Evolutionary conservation across 768 basidiomycete genomes (phyloP).

Genomic region (Termitomyces sp.): DNA sequence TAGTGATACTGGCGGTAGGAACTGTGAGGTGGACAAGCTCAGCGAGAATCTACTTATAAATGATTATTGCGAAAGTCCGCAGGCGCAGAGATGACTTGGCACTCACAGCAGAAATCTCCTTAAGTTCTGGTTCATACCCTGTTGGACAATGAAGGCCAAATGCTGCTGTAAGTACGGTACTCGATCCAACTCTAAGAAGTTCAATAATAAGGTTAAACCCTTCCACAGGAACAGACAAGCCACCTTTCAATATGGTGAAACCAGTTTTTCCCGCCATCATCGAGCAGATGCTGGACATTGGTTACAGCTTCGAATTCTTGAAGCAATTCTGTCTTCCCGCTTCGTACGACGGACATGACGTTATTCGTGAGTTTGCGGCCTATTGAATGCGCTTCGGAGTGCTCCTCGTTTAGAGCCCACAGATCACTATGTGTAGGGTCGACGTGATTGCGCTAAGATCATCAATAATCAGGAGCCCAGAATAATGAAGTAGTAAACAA

Average conservation of each 20-base stretch:
- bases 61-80: neutral
- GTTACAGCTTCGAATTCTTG: neutral
- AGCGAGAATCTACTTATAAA: neutral
- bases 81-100: neutral
- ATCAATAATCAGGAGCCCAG: no score
- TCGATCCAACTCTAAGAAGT: neutral
- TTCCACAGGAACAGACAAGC: neutral
- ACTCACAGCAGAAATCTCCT: neutral
- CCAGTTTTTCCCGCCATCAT: neutral
- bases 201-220: neutral
- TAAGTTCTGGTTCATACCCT: neutral
- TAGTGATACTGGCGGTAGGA: neutral
- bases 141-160: slow-evolving; percentile 1
- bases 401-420: neutral
- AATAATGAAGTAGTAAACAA: no score
- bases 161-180: neutral
- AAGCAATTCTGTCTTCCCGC: neutral
- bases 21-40: neutral
- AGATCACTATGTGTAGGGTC: neutral
- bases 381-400: neutral
- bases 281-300: neutral
- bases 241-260: neutral
- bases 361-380: neutral
- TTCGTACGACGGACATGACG: neutral
- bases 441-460: neutral